These are phyloP conservation scores for Coffea canephora DNA, from an alignment of 257 asterid genomes.

Conservation along the genomic window DNA sequence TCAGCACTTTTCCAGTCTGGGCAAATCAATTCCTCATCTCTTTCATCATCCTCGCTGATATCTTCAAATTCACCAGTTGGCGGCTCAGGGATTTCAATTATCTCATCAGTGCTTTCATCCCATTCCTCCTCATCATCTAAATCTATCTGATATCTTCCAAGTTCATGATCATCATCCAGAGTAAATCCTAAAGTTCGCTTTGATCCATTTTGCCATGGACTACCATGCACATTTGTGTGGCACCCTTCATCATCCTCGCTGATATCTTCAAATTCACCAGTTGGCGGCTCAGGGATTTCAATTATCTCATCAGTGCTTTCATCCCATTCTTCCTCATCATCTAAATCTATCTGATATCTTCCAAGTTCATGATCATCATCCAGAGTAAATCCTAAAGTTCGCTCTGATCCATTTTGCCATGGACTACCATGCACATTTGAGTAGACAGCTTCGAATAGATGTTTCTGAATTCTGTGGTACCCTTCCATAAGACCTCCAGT, in stretches of 20 bases:
- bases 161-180: slow-evolving; percentile 11
- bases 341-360: slow-evolving; percentile 15
- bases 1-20: slow-evolving; percentile 12
- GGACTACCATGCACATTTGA: slow-evolving; percentile 16
- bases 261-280: slow-evolving; percentile 13
- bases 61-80: slow-evolving; percentile 12
- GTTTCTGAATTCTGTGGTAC: slow-evolving; percentile 26
- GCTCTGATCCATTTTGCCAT: slow-evolving; percentile 4
- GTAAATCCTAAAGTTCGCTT: slow-evolving; percentile 7
- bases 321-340: slow-evolving; percentile 22
- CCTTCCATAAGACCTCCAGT: slow-evolving; percentile 29
- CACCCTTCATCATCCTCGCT: not conserved
- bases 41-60: slow-evolving; percentile 1
- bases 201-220: slow-evolving; percentile 7
- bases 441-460: slow-evolving; percentile 30
- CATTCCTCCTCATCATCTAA: slow-evolving; percentile 24
- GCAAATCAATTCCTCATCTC: slow-evolving; percentile 16
- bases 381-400: slow-evolving; percentile 12
- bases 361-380: slow-evolving; percentile 12
- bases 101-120: slow-evolving; percentile 16
- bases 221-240: slow-evolving; percentile 14
- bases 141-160: slow-evolving; percentile 14
- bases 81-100: slow-evolving; percentile 8
- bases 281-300: slow-evolving; percentile 9
- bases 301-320: slow-evolving; percentile 14